Percentiles rank a stretch among this genome's conserved stretches.
phyloP scores from a whole-genome alignment of 306 rosid species.

The Sicyos baderoa region DNA sequence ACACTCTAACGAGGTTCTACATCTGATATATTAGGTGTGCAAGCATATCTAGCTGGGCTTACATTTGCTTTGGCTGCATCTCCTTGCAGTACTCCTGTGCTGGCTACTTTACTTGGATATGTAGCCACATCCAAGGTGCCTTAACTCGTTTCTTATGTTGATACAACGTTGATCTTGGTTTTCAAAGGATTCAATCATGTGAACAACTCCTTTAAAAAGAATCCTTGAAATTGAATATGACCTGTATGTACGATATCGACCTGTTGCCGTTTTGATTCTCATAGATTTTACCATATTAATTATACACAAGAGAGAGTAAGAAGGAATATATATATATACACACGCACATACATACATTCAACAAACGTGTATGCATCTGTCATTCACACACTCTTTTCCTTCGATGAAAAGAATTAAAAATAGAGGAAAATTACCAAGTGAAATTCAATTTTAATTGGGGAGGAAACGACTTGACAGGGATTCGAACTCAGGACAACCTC shows the following conservation, averaged over 20 bases:
- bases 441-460: too few species aligned
- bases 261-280: not conserved
- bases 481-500: too few species aligned
- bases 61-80: constrained; percentile 97
- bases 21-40: constrained; percentile 52
- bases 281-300: not conserved
- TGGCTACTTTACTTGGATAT: constrained; percentile 75
- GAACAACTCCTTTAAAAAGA: not conserved
- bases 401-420: not conserved
- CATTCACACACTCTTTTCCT: not conserved
- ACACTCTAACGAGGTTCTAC: constrained; percentile 19
- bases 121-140: constrained; percentile 93
- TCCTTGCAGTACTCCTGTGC: constrained; percentile 91
- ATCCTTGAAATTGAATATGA: not conserved
- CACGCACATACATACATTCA: not conserved
- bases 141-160: not conserved
- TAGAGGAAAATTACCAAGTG: too few species aligned
- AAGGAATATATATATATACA: not conserved
- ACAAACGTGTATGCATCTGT: not conserved
- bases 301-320: not conserved
- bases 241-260: not conserved
- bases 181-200: not conserved
- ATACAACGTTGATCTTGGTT: not conserved
- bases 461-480: too few species aligned
- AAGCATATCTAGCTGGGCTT: constrained; percentile 93